Conservation (phyloP, 2,329 filamentous ascomycete species). For the Talaromyces atroroseus region DNA sequence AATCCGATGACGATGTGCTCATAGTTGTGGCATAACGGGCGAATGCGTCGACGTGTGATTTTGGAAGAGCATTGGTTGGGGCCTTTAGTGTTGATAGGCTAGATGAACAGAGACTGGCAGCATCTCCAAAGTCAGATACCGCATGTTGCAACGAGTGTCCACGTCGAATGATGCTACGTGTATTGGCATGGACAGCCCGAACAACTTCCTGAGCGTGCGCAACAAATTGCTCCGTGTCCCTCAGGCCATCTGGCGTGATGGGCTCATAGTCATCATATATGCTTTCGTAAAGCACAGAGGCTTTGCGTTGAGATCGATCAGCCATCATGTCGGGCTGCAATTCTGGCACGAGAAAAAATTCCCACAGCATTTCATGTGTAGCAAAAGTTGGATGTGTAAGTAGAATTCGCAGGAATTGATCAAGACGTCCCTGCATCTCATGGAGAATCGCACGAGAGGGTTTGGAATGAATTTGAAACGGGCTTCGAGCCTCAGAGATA, state of each 20-base stretch:
- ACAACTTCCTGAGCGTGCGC: conserved; percentile 87
- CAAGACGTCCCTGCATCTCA: conserved; percentile 78
- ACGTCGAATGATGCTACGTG: conserved; percentile 73
- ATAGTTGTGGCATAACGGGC: conserved; percentile 62
- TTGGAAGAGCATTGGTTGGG: conserved; percentile 59
- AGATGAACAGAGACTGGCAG: conserved; percentile 38
- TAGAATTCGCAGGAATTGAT: conserved; percentile 82
- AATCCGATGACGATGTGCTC: conserved; percentile 58
- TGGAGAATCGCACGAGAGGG: conserved; percentile 81
- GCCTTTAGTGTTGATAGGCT: conserved; percentile 47
- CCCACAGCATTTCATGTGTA: conserved; percentile 97
- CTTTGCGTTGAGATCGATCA: conserved; percentile 80
- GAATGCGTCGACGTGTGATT: conserved; percentile 63
- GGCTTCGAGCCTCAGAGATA: conserved; percentile 70
- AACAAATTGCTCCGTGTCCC: conserved; percentile 89
- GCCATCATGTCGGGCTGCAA: conserved; percentile 86
- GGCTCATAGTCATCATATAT: conserved; percentile 86
- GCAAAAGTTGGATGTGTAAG: conserved; percentile 86
- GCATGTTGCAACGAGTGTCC: conserved; percentile 68
- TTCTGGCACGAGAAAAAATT: conserved; percentile 96
- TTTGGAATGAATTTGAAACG: conserved; percentile 88
- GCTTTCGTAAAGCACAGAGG: conserved; percentile 73
- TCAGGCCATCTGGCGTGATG: conserved; percentile 62
- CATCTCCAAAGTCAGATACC: conserved; percentile 44
- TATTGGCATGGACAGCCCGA: conserved; percentile 74